A percentile compares a stretch with the other conserved stretches of the same genome.
phyloP scores from a whole-genome alignment of 257 asterid genomes.

The Primulina tabacum region DNA sequence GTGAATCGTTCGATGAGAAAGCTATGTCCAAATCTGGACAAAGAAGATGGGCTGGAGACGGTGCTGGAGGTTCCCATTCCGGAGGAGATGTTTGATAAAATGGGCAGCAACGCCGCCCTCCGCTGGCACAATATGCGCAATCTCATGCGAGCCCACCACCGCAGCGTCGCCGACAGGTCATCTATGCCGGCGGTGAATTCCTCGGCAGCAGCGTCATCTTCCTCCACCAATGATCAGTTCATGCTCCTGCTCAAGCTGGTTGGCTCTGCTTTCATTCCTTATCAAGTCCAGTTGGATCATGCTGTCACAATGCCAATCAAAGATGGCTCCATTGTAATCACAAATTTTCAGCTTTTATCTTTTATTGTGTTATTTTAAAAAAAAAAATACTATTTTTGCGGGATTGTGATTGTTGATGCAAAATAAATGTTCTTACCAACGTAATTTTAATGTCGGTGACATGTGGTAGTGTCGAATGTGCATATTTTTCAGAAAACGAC shows the following conservation, averaged over 20 bases:
- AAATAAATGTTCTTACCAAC: neutral
- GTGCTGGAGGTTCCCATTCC: slow-evolving; percentile 90
- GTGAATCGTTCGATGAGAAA: slow-evolving; percentile 43
- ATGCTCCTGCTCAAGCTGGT: slow-evolving; percentile 69
- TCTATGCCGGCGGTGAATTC: slow-evolving; percentile 21
- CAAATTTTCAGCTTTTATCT: neutral
- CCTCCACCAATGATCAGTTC: slow-evolving; percentile 55
- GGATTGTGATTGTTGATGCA: neutral
- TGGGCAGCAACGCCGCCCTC: slow-evolving; percentile 57
- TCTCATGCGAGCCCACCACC: slow-evolving; percentile 48
- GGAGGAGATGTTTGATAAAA: slow-evolving; percentile 71
- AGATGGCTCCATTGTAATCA: slow-evolving; percentile 66
- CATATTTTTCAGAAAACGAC: neutral
- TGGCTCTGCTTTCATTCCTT: slow-evolving; percentile 82
- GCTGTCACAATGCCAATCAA: slow-evolving; percentile 48
- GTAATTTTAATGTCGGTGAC: neutral
- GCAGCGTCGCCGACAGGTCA: slow-evolving; percentile 31
- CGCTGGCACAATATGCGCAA: slow-evolving; percentile 82
- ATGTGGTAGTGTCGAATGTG: neutral
- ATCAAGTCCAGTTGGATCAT: slow-evolving; percentile 51
- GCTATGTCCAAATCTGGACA: slow-evolving; percentile 64
- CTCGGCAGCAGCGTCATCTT: slow-evolving; percentile 18
- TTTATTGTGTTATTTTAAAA: neutral
- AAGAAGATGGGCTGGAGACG: slow-evolving; percentile 66
- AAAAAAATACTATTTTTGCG: too few relatives aligned